phyloP scores from a whole-genome alignment of 2,329 filamentous ascomycete genomes.

The Gaeumannomyces tritici region DNA sequence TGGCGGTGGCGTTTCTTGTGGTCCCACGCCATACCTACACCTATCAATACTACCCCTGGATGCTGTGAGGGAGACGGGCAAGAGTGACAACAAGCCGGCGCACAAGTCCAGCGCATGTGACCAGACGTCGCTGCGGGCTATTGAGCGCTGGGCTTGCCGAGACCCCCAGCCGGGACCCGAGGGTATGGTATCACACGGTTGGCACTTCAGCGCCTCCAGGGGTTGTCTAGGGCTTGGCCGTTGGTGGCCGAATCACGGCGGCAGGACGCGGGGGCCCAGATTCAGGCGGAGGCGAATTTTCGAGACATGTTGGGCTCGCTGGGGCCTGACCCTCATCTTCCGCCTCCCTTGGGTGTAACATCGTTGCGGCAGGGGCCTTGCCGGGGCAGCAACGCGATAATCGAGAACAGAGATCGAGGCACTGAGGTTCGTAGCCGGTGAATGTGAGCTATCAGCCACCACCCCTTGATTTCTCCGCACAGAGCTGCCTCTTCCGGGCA shows the following conservation, averaged over 20 bases:
- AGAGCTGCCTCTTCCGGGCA: neutral
- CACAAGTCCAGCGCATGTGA: neutral
- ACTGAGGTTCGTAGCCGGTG: neutral
- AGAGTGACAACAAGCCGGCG: neutral
- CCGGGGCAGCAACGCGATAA: too few relatives aligned
- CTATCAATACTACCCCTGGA: neutral
- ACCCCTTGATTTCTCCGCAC: too few relatives aligned
- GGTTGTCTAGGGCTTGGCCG: neutral
- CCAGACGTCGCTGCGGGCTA: neutral
- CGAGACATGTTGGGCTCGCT: neutral
- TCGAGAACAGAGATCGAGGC: neutral
- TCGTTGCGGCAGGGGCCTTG: neutral
- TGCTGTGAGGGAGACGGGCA: neutral
- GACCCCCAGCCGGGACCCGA: neutral
- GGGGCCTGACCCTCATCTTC: neutral
- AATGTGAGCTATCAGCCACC: too few relatives aligned
- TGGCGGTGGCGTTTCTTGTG: neutral
- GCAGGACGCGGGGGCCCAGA: neutral
- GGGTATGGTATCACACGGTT: neutral
- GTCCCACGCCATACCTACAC: neutral
- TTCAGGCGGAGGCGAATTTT: neutral
- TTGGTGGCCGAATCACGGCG: neutral
- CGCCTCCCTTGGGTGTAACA: neutral
- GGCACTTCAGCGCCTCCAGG: neutral
- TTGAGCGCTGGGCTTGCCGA: neutral